These are phyloP conservation scores for Talaromyces thailandensis DNA, from an alignment of 495 filamentous ascomycete species.

Conservation along the genomic window DNA sequence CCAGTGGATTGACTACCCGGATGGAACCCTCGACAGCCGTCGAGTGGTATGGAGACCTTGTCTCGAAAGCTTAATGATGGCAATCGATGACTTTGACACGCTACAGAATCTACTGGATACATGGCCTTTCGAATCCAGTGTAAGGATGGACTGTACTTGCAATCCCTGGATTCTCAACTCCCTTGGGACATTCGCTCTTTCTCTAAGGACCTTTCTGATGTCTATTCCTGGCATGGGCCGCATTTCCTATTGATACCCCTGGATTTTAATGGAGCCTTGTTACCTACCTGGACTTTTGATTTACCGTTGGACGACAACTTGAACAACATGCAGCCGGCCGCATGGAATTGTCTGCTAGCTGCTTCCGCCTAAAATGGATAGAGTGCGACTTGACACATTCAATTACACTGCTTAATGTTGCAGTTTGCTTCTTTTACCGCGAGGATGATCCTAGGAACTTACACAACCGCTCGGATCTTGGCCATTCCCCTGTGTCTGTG, in stretches of 20 bases:
- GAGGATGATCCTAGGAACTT: not conserved
- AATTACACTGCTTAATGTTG: not conserved
- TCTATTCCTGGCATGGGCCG: not conserved
- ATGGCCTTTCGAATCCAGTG: constrained; percentile 2
- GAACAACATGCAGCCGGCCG: not conserved
- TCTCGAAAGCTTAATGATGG: constrained; percentile 34
- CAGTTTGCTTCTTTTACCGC: not conserved
- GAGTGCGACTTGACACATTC: not conserved
- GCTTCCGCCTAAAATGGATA: not conserved
- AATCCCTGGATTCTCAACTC: not conserved
- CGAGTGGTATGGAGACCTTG: constrained; percentile 26
- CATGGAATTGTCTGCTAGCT: not conserved
- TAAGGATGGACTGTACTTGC: constrained; percentile 5
- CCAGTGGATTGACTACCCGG: not conserved
- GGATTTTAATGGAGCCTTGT: not conserved
- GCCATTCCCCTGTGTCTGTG: not conserved
- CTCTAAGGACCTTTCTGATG: not conserved
- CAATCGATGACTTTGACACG: constrained; percentile 19
- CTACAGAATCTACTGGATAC: not conserved
- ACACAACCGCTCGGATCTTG: not conserved
- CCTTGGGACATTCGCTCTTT: constrained; percentile 11
- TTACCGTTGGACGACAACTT: not conserved
- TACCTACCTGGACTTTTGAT: not conserved
- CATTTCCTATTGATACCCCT: constrained; percentile 1
- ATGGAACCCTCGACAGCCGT: constrained; percentile 21